These are phyloP conservation scores for Pseudotulostoma volvatum DNA, from an alignment of 495 filamentous ascomycete genomes.

Conservation along the genomic window DNA sequence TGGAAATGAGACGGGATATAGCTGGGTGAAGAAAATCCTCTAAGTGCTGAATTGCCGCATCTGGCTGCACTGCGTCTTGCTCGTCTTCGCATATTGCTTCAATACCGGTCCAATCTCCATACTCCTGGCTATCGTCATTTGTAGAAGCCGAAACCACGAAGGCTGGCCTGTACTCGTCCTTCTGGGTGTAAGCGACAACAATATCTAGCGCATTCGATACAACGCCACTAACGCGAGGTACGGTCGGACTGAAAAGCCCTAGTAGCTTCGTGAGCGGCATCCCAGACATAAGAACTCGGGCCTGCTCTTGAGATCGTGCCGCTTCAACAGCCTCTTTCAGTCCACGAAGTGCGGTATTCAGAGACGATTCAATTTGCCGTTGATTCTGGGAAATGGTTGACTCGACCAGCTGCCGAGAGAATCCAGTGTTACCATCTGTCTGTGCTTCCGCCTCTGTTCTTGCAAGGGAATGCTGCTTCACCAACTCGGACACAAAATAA, in stretches of 20 bases:
- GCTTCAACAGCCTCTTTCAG: constrained; percentile 33
- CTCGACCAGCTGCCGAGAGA: constrained; percentile 37
- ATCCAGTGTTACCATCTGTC: constrained; percentile 21
- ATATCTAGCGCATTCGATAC: constrained; percentile 23
- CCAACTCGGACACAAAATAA: constrained; percentile 37
- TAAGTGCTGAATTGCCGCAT: constrained; percentile 19
- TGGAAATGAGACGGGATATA: constrained; percentile 44
- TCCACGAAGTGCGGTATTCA: constrained; percentile 37
- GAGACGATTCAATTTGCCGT: constrained; percentile 38
- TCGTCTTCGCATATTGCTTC: constrained; percentile 27
- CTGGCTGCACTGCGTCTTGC: constrained; percentile 8
- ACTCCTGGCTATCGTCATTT: constrained; percentile 60
- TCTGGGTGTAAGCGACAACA: constrained; percentile 21
- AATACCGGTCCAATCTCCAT: constrained; percentile 48
- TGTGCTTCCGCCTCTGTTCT: constrained; percentile 46
- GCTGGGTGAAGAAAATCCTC: constrained; percentile 32
- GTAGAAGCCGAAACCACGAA: constrained; percentile 3
- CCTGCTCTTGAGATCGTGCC: constrained; percentile 19
- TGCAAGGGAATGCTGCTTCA: constrained; percentile 41
- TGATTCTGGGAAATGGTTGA: constrained; percentile 44
- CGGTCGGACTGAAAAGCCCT: constrained; percentile 22
- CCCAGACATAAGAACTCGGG: constrained; percentile 20
- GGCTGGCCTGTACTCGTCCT: constrained; percentile 10
- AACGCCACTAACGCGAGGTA: constrained; percentile 19
- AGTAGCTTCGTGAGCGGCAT: constrained; percentile 21